Evolutionary conservation across 352 stramenopile genomes (phyloP).

Genomic region (Phytophthora hybrid): DNA sequence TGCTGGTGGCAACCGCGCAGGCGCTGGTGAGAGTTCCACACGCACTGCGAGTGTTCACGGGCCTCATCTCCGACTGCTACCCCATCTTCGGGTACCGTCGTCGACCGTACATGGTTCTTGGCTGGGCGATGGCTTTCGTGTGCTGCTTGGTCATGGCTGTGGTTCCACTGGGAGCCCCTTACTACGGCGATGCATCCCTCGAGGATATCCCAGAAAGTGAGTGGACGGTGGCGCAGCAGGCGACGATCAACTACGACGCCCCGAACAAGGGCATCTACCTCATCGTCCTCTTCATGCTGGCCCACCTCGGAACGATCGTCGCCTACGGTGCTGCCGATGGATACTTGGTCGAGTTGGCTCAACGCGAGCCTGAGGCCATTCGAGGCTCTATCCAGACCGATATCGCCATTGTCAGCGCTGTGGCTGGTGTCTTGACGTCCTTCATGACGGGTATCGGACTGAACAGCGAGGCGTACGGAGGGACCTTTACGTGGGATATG

Average conservation of each 20-base stretch:
- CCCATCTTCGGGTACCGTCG: slow-evolving; percentile 57
- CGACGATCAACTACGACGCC: slow-evolving; percentile 42
- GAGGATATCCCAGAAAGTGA: slow-evolving; percentile 25
- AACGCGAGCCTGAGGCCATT: slow-evolving; percentile 51
- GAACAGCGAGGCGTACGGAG: slow-evolving; percentile 52
- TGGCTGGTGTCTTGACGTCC: slow-evolving; percentile 38
- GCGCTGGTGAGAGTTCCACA: slow-evolving; percentile 48
- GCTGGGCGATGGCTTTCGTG: slow-evolving; percentile 44
- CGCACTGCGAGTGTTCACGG: slow-evolving; percentile 54
- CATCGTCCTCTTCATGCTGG: slow-evolving; percentile 59
- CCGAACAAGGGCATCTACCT: slow-evolving; percentile 43
- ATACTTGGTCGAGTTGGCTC: slow-evolving; percentile 56
- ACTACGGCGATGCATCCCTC: slow-evolving; percentile 47
- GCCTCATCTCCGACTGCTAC: slow-evolving; percentile 52
- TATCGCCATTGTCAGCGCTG: slow-evolving; percentile 35
- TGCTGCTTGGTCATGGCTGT: slow-evolving; percentile 49
- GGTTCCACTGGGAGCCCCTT: slow-evolving; percentile 47
- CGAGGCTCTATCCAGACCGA: slow-evolving; percentile 52
- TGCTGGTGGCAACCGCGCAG: slow-evolving; percentile 42
- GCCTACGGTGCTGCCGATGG: slow-evolving; percentile 49
- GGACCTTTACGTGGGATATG: slow-evolving; percentile 51
- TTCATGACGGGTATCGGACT: slow-evolving; percentile 57
- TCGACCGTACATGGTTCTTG: slow-evolving; percentile 53
- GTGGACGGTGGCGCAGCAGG: slow-evolving; percentile 41
- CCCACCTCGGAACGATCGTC: slow-evolving; percentile 54